Percentiles rank a stretch among this genome's conserved stretches.
Evolutionary conservation across 2,329 filamentous ascomycete species (phyloP).

Genomic region (Fusarium illudens): DNA sequence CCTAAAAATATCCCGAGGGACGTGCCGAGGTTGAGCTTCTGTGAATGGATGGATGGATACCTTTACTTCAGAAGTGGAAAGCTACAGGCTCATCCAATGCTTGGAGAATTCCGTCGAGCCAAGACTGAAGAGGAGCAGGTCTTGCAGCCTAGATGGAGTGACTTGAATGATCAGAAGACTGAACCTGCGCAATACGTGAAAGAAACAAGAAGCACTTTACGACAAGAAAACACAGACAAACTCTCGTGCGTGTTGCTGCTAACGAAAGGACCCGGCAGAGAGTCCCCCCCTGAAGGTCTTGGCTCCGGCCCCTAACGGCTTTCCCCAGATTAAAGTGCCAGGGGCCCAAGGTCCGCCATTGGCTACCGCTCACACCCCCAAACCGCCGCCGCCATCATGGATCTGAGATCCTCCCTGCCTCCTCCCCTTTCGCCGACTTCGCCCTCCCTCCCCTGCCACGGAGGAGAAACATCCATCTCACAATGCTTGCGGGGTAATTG

Average conservation of each 20-base stretch:
- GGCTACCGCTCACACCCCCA: neutral
- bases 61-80: neutral
- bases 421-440: neutral
- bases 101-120: too few species aligned
- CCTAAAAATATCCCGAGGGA: neutral
- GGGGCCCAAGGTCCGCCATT: slow-evolving; percentile 11
- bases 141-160: neutral
- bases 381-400: neutral
- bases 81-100: neutral
- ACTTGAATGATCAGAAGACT: neutral
- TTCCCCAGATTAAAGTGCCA: slow-evolving; percentile 11
- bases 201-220: neutral
- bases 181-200: neutral
- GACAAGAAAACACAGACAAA: neutral
- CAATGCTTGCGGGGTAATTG: slow-evolving; percentile 17
- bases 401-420: slow-evolving; percentile 7
- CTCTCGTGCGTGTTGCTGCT: too few species aligned
- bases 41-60: neutral
- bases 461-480: neutral
- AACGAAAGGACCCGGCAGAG: neutral
- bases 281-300: neutral
- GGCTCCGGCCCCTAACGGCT: neutral
- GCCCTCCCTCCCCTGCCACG: too few species aligned
- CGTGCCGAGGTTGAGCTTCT: neutral
- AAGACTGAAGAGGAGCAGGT: neutral